Evolutionary conservation across 768 basidiomycete species (phyloP), one percentile per base, ranked within the genome.

Genomic region (Suillus alpinus): DNA sequence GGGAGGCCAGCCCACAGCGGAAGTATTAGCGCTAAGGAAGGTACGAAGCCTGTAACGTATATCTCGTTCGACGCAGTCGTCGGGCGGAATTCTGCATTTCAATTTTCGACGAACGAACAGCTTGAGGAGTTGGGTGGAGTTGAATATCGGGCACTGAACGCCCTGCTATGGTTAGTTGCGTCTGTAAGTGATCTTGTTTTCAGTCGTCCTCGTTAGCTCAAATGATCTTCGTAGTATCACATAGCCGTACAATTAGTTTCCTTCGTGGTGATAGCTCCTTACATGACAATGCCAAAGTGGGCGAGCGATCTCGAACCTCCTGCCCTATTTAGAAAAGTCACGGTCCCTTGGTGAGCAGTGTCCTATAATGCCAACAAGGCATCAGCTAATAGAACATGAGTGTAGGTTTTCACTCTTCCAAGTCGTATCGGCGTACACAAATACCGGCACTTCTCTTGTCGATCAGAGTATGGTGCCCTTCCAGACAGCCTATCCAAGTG

Each of bases 381-480:
- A 34, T 9, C 16, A n/a, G 59, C 29, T 51, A 6, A 20, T 16
- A 58, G 18, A 7, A 18, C 10, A 26, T 65, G 52, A 13, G 36
- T 12, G 29, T 55, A 94, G 92, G 92, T 95, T 91, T 69, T 84
- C 94, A 0, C 71, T 85, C 8, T 98, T 94, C 68, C 93, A 96
- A 70, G 83, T 88, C 26, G 82, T 91, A 29, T 95, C 95, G 0
- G 83, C 94, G 1, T 97, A 92, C 70, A 92, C 90, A 32, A 97
- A 97, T 67, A 87, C 91, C 1, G 95, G 95, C 26, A 86, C 85
- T 74, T 94, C 92, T 14, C 81, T 96, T 6, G 87, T 88, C 14
- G 96, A 99, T 73, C 79, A 84, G 63, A 95, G 92, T 13, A 93
- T 99, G 94, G 57, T 96, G 3, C 95, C 94, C 0, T 98, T 97